These are phyloP conservation scores for Acer saccharum DNA, from an alignment of 345 rosid species.

Conservation along the genomic window DNA sequence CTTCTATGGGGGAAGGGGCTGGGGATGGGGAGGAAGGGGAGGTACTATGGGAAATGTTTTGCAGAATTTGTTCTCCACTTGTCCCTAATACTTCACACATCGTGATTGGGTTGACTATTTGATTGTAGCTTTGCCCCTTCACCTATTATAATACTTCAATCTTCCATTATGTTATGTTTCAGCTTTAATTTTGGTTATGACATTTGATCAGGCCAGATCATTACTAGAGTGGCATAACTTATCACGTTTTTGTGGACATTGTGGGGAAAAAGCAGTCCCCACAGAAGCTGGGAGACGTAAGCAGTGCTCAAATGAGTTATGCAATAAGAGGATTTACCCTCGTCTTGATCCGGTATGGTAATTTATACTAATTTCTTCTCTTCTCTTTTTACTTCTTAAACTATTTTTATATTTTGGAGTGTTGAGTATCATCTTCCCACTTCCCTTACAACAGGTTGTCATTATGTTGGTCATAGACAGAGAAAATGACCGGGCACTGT, in stretches of 20 bases:
- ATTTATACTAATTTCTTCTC: conserved; percentile 9
- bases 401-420: conserved; percentile 11
- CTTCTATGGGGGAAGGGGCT: background rate
- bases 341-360: conserved; percentile 83
- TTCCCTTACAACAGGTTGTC: conserved; percentile 61
- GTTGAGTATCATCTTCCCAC: background rate
- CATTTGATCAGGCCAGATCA: conserved; percentile 69
- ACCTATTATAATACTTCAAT: background rate
- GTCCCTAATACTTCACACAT: background rate
- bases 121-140: background rate
- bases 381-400: background rate
- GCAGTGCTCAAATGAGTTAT: conserved; percentile 61
- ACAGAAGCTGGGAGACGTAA: conserved; percentile 84
- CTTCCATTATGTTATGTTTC: background rate
- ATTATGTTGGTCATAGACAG: conserved; percentile 91
- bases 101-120: background rate
- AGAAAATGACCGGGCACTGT: conserved; percentile 80
- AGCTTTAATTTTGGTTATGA: conserved; percentile 11
- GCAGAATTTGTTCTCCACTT: background rate
- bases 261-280: conserved; percentile 70
- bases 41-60: background rate
- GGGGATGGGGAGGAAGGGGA: background rate
- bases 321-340: conserved; percentile 78
- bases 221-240: conserved; percentile 80
- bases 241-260: conserved; percentile 75